Evolutionary conservation across 148 eudicot genomes (phyloP).

Genomic region (Mesembryanthemum crystallinum): DNA sequence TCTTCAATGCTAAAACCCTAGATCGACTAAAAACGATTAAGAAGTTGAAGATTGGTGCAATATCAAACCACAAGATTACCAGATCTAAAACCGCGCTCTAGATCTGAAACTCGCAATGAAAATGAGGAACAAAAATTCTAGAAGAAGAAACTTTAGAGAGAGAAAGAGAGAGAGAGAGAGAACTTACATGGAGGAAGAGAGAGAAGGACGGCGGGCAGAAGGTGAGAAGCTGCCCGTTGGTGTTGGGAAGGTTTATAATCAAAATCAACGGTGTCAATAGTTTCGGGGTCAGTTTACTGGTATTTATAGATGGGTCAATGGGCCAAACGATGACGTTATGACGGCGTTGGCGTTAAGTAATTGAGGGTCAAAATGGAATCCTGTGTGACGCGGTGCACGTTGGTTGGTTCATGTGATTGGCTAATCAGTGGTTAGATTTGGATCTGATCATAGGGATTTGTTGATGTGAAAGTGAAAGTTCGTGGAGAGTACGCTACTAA

Average conservation of each 20-base stretch:
- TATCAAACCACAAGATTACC: background rate
- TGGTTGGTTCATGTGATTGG: slow-evolving; percentile 6
- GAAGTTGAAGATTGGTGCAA: background rate
- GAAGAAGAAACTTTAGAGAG: background rate
- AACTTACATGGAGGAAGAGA: slow-evolving; percentile 10
- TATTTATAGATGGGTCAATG: slow-evolving; percentile 19
- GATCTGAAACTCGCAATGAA: background rate
- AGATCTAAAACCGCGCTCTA: background rate
- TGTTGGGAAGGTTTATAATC: background rate
- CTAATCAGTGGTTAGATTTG: background rate
- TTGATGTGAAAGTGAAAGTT: background rate
- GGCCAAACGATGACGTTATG: background rate
- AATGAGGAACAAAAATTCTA: background rate
- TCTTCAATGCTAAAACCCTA: background rate
- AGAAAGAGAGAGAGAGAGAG: background rate
- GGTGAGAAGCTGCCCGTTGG: slow-evolving; percentile 7
- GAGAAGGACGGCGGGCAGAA: slow-evolving; percentile 16
- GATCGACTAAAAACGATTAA: background rate
- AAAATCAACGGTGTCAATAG: slow-evolving; percentile 5
- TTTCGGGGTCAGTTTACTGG: background rate
- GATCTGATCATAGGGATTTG: too few relatives aligned
- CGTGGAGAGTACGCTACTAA: slow-evolving; percentile 25
- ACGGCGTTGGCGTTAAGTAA: background rate
- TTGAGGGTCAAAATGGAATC: background rate
- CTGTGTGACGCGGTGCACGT: slow-evolving; percentile 12